Percentiles rank a stretch among this genome's conserved stretches.
Conservation (phyloP, 768 basidiomycete species). For the Gautieria morchelliformis region DNA sequence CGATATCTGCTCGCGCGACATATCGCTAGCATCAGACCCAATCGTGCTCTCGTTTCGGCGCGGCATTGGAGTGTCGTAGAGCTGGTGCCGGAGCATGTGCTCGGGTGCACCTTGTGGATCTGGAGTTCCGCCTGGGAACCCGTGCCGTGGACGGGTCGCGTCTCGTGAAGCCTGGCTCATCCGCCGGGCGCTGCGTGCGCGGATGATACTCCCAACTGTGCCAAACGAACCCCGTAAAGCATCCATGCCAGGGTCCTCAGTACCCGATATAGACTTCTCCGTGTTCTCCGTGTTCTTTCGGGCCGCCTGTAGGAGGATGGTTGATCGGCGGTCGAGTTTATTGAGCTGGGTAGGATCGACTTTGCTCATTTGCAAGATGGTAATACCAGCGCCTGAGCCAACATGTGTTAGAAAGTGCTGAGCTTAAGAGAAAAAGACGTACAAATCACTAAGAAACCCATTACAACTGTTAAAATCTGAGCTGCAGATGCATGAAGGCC, state of each 20-base stretch:
- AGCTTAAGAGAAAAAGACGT: background rate
- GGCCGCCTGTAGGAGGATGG: conserved; percentile 84
- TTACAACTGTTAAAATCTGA: conserved; percentile 82
- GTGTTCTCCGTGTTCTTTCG: conserved; percentile 52
- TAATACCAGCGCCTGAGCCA: conserved; percentile 60
- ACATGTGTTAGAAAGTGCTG: background rate
- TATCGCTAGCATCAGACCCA: conserved; percentile 19
- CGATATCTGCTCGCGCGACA: conserved; percentile 14
- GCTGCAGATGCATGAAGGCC: conserved; percentile 70
- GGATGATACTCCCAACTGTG: conserved; percentile 81
- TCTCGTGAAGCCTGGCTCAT: conserved; percentile 41
- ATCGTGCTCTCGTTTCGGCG: conserved; percentile 30
- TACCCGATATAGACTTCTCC: conserved; percentile 46
- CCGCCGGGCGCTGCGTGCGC: conserved; percentile 21
- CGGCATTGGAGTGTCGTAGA: conserved; percentile 79
- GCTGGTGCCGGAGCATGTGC: conserved; percentile 67
- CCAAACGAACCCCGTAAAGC: conserved; percentile 88
- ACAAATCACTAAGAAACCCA: conserved; percentile 88
- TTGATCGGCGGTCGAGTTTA: conserved; percentile 79
- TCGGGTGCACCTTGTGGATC: conserved; percentile 19
- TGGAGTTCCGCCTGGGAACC: background rate
- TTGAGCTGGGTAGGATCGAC: conserved; percentile 76
- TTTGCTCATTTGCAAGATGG: conserved; percentile 91
- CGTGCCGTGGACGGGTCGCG: conserved; percentile 20
- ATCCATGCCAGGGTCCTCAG: conserved; percentile 91